Conservation (phyloP, 2,329 filamentous ascomycete species). For the Botrytis deweyae region DNA sequence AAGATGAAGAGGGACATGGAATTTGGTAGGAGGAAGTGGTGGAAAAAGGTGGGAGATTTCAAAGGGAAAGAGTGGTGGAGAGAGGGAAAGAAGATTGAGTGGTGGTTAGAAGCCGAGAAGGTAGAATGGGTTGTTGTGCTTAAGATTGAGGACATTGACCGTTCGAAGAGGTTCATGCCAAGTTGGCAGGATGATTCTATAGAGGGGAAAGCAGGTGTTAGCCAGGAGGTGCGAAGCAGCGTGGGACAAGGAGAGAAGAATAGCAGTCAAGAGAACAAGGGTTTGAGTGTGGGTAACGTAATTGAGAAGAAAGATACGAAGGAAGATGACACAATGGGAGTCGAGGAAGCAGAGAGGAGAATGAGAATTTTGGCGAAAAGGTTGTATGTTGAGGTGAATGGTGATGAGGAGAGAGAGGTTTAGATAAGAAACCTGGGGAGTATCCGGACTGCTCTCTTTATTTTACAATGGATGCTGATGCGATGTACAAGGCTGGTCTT, state of each 20-base stretch:
- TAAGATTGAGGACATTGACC: background rate
- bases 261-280: too few species aligned
- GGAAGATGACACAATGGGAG: background rate
- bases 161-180: background rate
- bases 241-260: background rate
- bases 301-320: background rate
- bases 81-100: background rate
- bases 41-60: background rate
- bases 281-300: background rate
- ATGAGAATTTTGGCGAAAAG: background rate
- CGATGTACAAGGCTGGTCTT: too few species aligned
- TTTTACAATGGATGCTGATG: background rate
- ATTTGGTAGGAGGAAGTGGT: background rate
- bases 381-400: background rate
- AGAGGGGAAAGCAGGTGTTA: background rate
- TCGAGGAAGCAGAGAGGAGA: background rate
- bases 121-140: background rate
- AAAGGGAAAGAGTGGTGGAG: background rate
- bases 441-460: background rate
- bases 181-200: rapidly evolving
- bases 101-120: background rate
- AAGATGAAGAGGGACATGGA: background rate
- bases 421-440: background rate
- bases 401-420: background rate
- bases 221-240: background rate